Percentiles rank a stretch among this genome's conserved stretches.
Evolutionary conservation across 2,329 filamentous ascomycete species (phyloP).

Genomic region (Tolypocladium pustulatum): DNA sequence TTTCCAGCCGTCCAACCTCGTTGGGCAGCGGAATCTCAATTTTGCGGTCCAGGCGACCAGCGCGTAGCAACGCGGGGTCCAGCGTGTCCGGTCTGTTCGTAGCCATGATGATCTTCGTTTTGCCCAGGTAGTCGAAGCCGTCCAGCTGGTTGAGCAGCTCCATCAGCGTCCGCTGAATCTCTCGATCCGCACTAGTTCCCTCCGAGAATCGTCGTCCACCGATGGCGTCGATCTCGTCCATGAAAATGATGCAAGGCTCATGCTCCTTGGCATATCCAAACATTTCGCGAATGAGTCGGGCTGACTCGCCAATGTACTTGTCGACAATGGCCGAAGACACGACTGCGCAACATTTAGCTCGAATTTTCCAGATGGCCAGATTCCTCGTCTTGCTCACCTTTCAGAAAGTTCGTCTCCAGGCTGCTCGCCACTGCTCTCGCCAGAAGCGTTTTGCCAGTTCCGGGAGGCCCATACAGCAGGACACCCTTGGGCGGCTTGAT

Average conservation of each 20-base stretch:
- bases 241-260: slow-evolving; percentile 99
- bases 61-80: slow-evolving; percentile 83
- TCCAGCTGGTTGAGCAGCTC: slow-evolving; percentile 97
- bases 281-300: slow-evolving; percentile 96
- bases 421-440: slow-evolving; percentile 93
- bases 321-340: slow-evolving; percentile 98
- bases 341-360: slow-evolving; percentile 42
- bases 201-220: slow-evolving; percentile 94
- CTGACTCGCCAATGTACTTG: slow-evolving; percentile 98
- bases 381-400: slow-evolving; percentile 46
- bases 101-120: slow-evolving; percentile 99
- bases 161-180: slow-evolving; percentile 98
- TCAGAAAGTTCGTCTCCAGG: slow-evolving; percentile 95
- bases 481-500: slow-evolving; percentile 99
- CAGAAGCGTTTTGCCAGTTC: slow-evolving; percentile 91
- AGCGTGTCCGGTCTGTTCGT: slow-evolving; percentile 96
- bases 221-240: slow-evolving; percentile 99
- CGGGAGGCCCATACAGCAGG: slow-evolving; percentile 87
- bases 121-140: slow-evolving; percentile 97
- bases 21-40: slow-evolving; percentile 97
- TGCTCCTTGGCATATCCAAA: slow-evolving; percentile 99
- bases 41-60: slow-evolving; percentile 90
- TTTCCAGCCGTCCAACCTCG: slow-evolving; percentile 90
- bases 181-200: slow-evolving; percentile 92
- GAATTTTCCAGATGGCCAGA: neutral